These are phyloP conservation scores for Aspergillus ellipticus DNA, from an alignment of 495 filamentous ascomycete genomes.

Conservation along the genomic window DNA sequence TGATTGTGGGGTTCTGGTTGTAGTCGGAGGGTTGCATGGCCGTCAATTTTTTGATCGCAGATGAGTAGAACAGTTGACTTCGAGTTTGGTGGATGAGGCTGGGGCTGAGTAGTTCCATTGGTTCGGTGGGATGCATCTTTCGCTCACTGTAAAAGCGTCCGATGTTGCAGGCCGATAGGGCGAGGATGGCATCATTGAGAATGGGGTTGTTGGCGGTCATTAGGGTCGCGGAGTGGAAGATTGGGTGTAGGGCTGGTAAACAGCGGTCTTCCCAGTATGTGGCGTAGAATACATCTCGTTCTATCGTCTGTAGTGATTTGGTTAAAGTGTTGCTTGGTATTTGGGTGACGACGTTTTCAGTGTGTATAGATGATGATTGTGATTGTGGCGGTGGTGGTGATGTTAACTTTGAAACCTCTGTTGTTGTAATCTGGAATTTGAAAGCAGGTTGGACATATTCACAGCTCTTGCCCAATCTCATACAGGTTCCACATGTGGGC, in stretches of 20 bases:
- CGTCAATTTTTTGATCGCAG: conserved; percentile 17
- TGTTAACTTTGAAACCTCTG: background rate
- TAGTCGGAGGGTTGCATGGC: conserved; percentile 7
- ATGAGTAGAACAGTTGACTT: conserved; percentile 28
- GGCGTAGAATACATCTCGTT: conserved; percentile 27
- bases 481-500: conserved; percentile 38
- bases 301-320: conserved; percentile 20
- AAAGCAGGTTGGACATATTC: conserved; percentile 26
- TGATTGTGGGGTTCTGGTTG: conserved; percentile 2
- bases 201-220: background rate
- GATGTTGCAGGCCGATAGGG: conserved; percentile 25
- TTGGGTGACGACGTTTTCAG: background rate
- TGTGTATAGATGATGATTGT: background rate
- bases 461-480: conserved; percentile 31
- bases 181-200: conserved; percentile 22
- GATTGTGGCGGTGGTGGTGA: background rate
- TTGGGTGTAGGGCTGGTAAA: conserved; percentile 22
- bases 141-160: conserved; percentile 21
- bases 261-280: conserved; percentile 26
- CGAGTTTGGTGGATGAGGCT: conserved; percentile 21
- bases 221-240: conserved; percentile 11
- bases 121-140: background rate
- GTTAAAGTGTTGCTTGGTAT: conserved; percentile 12
- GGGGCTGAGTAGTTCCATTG: conserved; percentile 18
- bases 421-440: conserved; percentile 23